Evolutionary conservation across 2,329 filamentous ascomycete genomes (phyloP).

Genomic region (Xylariaceae sp.): DNA sequence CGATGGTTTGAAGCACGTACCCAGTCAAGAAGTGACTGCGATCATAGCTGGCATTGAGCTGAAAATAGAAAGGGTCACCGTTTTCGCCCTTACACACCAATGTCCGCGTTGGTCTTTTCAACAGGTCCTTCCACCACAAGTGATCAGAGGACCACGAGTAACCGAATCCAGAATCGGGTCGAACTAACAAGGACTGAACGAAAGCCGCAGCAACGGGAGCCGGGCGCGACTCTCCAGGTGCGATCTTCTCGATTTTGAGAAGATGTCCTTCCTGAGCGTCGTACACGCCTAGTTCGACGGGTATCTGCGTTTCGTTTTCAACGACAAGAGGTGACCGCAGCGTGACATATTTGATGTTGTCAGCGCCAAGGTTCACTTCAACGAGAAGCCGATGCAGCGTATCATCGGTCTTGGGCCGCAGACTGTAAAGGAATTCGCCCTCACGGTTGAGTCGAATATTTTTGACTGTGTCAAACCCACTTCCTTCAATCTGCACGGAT

Average conservation of each 20-base stretch:
- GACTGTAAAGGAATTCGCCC: conserved; percentile 83
- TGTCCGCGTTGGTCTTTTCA: conserved; percentile 79
- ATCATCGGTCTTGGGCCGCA: conserved; percentile 81
- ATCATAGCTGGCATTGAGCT: conserved; percentile 83
- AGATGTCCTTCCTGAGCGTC: conserved; percentile 83
- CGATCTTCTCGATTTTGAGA: conserved; percentile 95
- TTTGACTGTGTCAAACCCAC: conserved; percentile 86
- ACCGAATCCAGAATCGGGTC: conserved; percentile 93
- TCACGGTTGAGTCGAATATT: conserved; percentile 91
- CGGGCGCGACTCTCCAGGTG: conserved; percentile 83
- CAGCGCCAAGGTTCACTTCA: conserved; percentile 82
- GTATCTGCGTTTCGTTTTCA: conserved; percentile 96
- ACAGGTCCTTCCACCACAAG: conserved; percentile 87
- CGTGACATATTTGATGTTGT: conserved; percentile 98
- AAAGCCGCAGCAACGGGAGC: conserved; percentile 90
- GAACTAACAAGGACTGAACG: conserved; percentile 80
- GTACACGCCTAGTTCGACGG: conserved; percentile 87
- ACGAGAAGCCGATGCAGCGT: conserved; percentile 87
- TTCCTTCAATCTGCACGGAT: conserved; percentile 80
- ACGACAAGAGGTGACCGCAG: conserved; percentile 86
- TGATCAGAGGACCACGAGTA: conserved; percentile 91
- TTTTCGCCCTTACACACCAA: conserved; percentile 85
- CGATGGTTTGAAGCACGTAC: conserved; percentile 38
- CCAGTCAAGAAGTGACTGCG: conserved; percentile 76
- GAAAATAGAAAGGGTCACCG: conserved; percentile 93